Conservation (phyloP, 257 asterid genomes). For the Solanum clarkiae region DNA sequence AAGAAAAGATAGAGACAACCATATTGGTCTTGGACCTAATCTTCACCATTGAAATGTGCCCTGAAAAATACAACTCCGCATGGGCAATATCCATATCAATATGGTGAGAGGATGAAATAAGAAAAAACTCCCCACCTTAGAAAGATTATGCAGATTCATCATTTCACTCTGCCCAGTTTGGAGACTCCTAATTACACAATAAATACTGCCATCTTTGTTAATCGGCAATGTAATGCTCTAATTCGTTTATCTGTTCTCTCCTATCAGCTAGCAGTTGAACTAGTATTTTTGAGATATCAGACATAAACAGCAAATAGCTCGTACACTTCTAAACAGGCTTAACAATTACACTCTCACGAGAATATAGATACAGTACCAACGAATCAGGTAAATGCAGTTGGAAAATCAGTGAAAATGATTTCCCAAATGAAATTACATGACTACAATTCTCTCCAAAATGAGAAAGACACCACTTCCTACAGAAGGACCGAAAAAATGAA, state of each 20-base stretch:
- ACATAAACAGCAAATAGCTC: background rate
- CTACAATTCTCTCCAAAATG: background rate
- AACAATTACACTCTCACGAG: background rate
- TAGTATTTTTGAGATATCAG: background rate
- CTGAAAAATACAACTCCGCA: background rate
- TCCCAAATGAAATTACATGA: background rate
- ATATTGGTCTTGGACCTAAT: background rate
- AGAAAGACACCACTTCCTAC: background rate
- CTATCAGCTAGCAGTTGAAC: background rate
- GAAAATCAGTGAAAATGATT: background rate
- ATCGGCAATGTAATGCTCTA: background rate
- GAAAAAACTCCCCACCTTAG: background rate
- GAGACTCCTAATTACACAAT: background rate
- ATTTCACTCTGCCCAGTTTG: background rate
- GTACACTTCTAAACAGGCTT: background rate
- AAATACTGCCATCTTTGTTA: background rate
- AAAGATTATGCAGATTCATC: background rate
- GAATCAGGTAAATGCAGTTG: background rate
- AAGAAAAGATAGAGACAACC: background rate
- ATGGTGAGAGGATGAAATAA: background rate
- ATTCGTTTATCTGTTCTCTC: background rate
- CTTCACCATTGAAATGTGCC: background rate
- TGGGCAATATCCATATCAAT: background rate
- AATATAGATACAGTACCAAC: background rate
- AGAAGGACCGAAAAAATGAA: background rate